A percentile compares a stretch with the other conserved stretches of the same genome.
phyloP scores from a whole-genome alignment of 2,329 filamentous ascomycete genomes.

The Hypoxylon sp. region DNA sequence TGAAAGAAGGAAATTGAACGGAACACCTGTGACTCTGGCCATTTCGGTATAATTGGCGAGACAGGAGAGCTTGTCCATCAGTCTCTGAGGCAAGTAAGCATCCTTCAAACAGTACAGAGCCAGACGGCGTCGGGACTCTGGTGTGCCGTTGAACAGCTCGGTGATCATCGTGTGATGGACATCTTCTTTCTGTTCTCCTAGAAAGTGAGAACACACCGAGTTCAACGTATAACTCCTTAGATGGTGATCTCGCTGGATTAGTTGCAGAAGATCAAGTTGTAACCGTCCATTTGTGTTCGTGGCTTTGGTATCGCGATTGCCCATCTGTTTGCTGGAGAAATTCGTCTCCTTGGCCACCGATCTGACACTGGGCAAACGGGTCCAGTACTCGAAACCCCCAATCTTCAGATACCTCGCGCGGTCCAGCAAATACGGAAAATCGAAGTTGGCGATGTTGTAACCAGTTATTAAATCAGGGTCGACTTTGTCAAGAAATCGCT shows the following conservation, averaged over 20 bases:
- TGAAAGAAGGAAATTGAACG: conserved; percentile 93
- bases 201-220: conserved; percentile 92
- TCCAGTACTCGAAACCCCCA: conserved; percentile 85
- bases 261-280: conserved; percentile 92
- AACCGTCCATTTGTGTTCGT: conserved; percentile 96
- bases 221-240: conserved; percentile 97
- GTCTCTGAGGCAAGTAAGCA: conserved; percentile 90
- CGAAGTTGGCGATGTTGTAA: conserved; percentile 99
- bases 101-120: conserved; percentile 98
- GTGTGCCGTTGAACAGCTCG: conserved; percentile 94
- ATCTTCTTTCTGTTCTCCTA: conserved; percentile 98
- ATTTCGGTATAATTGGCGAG: conserved; percentile 99
- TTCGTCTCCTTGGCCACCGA: conserved; percentile 83
- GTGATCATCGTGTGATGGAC: conserved; percentile 99
- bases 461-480: conserved; percentile 98
- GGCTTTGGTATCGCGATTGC: conserved; percentile 91
- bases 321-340: conserved; percentile 98
- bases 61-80: conserved; percentile 98
- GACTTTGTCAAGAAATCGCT: conserved; percentile 87
- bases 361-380: conserved; percentile 76
- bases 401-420: conserved; percentile 88
- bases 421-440: conserved; percentile 95
- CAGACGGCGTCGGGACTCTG: conserved; percentile 89
- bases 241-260: conserved; percentile 95
- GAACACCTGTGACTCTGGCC: conserved; percentile 98